These are phyloP conservation scores for Annulohypoxylon moriforme DNA, from an alignment of 495 filamentous ascomycete genomes.

Conservation along the genomic window DNA sequence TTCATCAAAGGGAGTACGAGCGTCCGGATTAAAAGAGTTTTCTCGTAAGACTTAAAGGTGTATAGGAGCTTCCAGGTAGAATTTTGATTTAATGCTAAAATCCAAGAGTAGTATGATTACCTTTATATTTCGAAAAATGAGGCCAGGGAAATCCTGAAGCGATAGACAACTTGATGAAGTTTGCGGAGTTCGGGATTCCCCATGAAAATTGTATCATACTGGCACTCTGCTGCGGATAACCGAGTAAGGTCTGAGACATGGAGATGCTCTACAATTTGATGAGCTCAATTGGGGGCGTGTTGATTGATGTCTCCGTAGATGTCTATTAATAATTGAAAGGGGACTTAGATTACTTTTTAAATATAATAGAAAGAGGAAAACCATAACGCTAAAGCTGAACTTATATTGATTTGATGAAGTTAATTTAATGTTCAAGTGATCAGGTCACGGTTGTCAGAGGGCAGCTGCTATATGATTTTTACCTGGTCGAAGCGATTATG, in stretches of 20 bases:
- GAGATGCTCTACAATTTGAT: not conserved
- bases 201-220: not conserved
- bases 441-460: no score
- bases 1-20: no score
- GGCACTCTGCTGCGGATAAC: slow-evolving; percentile 3
- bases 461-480: no score
- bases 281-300: slow-evolving; percentile 2
- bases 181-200: not conserved
- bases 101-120: slow-evolving; percentile 1
- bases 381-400: no score
- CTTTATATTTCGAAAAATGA: not conserved
- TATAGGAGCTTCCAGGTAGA: slow-evolving; percentile 7
- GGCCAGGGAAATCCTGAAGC: not conserved
- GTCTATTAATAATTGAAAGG: not conserved
- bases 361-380: no score
- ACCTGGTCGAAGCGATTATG: no score
- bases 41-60: not conserved
- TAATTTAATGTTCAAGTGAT: no score
- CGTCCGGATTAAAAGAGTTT: not conserved
- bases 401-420: no score
- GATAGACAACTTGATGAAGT: not conserved
- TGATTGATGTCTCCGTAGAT: not conserved
- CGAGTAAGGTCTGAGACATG: slow-evolving; percentile 5
- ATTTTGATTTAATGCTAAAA: slow-evolving; percentile 12
- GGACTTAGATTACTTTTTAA: slow-evolving; percentile 2